Base-by-base conservation (phyloP, 192 early-diverging fungal species). In the Coemansia sp. region DNA sequence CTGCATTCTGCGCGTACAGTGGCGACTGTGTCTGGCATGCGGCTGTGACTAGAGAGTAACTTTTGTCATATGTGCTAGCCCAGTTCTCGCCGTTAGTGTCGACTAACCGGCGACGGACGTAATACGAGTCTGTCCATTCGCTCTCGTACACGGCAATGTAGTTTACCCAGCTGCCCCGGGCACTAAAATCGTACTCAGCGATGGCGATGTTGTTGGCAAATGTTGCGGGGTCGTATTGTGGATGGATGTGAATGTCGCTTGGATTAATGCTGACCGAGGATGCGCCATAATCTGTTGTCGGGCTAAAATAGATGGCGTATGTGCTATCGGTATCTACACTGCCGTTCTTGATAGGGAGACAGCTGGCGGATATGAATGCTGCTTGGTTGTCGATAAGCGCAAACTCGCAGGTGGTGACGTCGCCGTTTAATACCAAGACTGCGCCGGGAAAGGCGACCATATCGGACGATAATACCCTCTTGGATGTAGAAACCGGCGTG, bases 171-270 rank as follows among this genome's bases (percentile, higher is more conserved):
- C 23, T 54, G 15, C 50, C 38, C 4, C 43, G 35, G 13, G 42
- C 33, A 3, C 40, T 54, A 36, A 53, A 61, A 32, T 36, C 17
- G 22, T 33, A 69, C 13, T 38, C 23, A 35, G 65, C 65, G 4
- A 74, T 48, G 6, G 72, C 66, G 22, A 74, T 61, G 59, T 74
- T 69, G 66, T 74, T 69, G 29, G 72, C 72, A 54, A 68, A 62
- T 13, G 66, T 61, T 9, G 25, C 35, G 0, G 62, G 25, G 62
- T 74, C 52, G 14, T 53, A 74, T 6, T 34, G 15, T 0, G 72
- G 72, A n/a, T 74, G 66, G 0, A 74, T 61, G 22, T 66, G 53
- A 9, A 74, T 57, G n/a, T 74, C 34, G 6, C 19, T 57, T n/a
- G 55, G 33, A 17, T 17, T 57, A 32, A 36, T 57, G 0, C 22